Base-by-base conservation (phyloP, 179 eudicot species). In the Corrigiola litoralis region DNA sequence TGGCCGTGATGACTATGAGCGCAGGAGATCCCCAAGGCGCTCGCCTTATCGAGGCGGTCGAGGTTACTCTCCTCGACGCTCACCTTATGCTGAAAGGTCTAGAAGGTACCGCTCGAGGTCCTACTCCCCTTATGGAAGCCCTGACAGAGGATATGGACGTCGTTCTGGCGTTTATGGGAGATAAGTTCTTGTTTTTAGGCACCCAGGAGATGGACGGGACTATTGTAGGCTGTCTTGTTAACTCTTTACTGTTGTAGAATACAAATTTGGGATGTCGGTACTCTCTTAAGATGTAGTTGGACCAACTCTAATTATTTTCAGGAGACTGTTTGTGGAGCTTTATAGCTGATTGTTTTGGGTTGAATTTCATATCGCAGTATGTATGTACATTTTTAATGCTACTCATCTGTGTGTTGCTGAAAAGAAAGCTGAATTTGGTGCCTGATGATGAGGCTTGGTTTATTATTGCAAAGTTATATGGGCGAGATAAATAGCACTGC, bases 61-160 rank as follows among this genome's bases (percentile, higher is more conserved):
- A 27, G 97, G 82, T 52, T 88, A 82, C 68, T 85, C 95, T 9
- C 95, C 91, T 20, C 78, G 88, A 27, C 81, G 80, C 18, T 84
- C 91, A 40, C 84, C 85, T 40, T 83, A 83, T 58, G 87, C 89
- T 37, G 95, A 90, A 68, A 87, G 96, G 66, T 90, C 97, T 45
- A 87, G 91, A 79, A 86, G 94, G 76, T 94, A 84, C 48, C 72
- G 99, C 20, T 85, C 96, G 48, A 79, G 96, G 79, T 92, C 96
- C 23, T 90, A 87, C 73, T 90, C 99, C 16, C 97, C 92, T 21
- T 86, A 88, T 68, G 84, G 77, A 51, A 86, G 92, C 65, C 85
- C 77, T 17, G 88, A 79, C 36, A 77, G 88, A 59, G 78, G 74
- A 67, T 87, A 84, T 70, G 77, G 77, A 13, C 81, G 84, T 23